Evolutionary conservation across 768 basidiomycete species (phyloP), one percentile per base, ranked within the genome.

Genomic region (Inosperma sp.): DNA sequence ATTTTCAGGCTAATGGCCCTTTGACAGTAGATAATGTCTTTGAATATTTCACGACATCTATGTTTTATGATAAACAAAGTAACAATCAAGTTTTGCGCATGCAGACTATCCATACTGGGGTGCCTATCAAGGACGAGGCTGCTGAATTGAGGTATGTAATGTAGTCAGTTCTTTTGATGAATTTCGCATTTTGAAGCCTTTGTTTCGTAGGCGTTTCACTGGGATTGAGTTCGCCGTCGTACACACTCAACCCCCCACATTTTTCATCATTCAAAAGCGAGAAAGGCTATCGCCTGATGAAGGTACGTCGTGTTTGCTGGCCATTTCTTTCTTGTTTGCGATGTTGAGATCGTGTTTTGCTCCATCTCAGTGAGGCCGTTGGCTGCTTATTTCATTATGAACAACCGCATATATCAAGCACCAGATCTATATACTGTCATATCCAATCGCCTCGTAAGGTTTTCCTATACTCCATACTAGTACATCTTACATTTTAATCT

Each of bases 31-130:
- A 88, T 57, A 88, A 86, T 62, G 90, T 89, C 44, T 84, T 94
- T 55, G 90, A 93, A 49, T 95, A 94, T 72, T 95, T 95, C 64
- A 74, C 86, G 10, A 81, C 81, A 1, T 93, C 90, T 23, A 92
- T 92, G 82, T 94, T 93, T 72, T 95, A 92, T 65, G 92, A 94
- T 69, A 90, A 90, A 67, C 87, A 89, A 68, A 92, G 88, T 70
- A 93, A 86, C 67, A 95, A 95, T 66, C 88, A 93, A 60, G 83
- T 88, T 25, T 72, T 95, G 36, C 85, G 91, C 59, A 95, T 95
- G 93, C 93, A 95, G 67, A 93, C 89, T 0, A 84, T 86, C 72
- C 86, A 90, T 61, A 86, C 87, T 0, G 89, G 86, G n/a, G 70
- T 80, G 23, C 80, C 86, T 8, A 69, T 91, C 49, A 71, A 76